A percentile compares a stretch with the other conserved stretches of the same genome.
phyloP scores from a whole-genome alignment of 192 early-diverging fungal genomes.

The Coemansia asiatica region DNA sequence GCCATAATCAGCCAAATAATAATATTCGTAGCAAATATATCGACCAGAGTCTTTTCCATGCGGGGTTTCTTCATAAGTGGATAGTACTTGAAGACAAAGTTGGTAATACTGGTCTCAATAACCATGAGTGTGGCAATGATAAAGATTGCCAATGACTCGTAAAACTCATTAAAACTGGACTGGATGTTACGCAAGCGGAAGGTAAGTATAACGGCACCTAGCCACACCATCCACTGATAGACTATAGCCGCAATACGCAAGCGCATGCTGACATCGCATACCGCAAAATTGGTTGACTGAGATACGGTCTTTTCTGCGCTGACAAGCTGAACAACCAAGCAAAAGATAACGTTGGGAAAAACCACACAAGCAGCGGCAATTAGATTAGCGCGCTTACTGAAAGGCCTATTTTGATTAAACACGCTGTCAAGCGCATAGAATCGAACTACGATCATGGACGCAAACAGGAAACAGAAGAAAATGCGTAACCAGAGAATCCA shows the following conservation, averaged over 20 bases:
- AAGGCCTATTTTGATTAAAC: conserved; percentile 48
- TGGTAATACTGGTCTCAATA: conserved; percentile 17
- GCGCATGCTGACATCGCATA: conserved; percentile 17
- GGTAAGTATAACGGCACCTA: conserved; percentile 26
- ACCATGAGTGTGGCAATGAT: conserved; percentile 17
- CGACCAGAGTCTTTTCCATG: conserved; percentile 15
- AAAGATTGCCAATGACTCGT: conserved; percentile 44
- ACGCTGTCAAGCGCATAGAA: conserved; percentile 48
- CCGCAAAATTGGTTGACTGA: conserved; percentile 6
- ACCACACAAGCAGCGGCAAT: too few relatives aligned
- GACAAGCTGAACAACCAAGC: too few relatives aligned
- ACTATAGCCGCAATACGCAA: conserved; percentile 23
- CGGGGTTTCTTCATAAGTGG: conserved; percentile 3
- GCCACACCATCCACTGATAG: conserved; percentile 41
- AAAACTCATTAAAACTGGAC: conserved; percentile 53
- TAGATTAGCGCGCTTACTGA: conserved; percentile 15
- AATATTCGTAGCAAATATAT: conserved; percentile 13
- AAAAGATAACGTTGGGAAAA: too few relatives aligned
- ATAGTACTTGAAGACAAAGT: conserved; percentile 8
- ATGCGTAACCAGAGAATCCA: conserved; percentile 48
- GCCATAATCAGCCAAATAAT: conserved; percentile 20
- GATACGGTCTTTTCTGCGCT: too few relatives aligned
- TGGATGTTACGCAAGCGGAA: conserved; percentile 52
- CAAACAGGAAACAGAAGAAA: conserved; percentile 31
- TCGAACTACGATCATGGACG: conserved; percentile 31